Evolutionary conservation across 352 stramenopile species (phyloP).

Genomic region (Globisporangium splendens): DNA sequence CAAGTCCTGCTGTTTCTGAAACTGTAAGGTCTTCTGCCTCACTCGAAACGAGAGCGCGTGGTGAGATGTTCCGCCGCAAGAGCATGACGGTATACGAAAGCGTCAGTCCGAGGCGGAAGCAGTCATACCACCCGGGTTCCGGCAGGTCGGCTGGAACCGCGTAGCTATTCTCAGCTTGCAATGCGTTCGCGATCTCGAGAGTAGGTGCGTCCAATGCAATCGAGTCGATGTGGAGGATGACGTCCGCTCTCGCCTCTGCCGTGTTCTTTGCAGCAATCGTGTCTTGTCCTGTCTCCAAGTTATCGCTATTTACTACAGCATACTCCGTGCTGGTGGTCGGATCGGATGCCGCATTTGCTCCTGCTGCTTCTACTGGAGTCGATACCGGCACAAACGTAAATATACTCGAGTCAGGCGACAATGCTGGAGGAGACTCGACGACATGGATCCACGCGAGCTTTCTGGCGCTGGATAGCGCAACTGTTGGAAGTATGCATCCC

Average conservation of each 20-base stretch:
- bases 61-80: conserved; percentile 49
- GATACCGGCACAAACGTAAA: conserved; percentile 36
- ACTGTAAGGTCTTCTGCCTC: conserved; percentile 10
- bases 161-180: conserved; percentile 49
- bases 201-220: not conserved
- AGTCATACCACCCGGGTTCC: conserved; percentile 44
- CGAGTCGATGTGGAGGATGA: conserved; percentile 19
- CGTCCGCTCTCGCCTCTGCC: not conserved
- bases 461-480: not conserved
- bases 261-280: not conserved
- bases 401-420: conserved; percentile 33
- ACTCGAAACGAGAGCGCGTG: conserved; percentile 29
- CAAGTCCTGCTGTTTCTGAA: no score
- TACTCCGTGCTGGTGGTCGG: no score
- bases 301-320: no score
- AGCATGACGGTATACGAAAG: conserved; percentile 49
- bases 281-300: not conserved
- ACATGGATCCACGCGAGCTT: conserved; percentile 50
- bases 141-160: conserved; percentile 32
- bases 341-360: not conserved
- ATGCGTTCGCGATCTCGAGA: conserved; percentile 26
- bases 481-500: no score
- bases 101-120: conserved; percentile 40
- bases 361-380: not conserved
- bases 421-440: conserved; percentile 2